Evolutionary conservation across 1,284 basidiomycete species (phyloP), one percentile per base, ranked within the genome.

Genomic region (Irpex sp.): DNA sequence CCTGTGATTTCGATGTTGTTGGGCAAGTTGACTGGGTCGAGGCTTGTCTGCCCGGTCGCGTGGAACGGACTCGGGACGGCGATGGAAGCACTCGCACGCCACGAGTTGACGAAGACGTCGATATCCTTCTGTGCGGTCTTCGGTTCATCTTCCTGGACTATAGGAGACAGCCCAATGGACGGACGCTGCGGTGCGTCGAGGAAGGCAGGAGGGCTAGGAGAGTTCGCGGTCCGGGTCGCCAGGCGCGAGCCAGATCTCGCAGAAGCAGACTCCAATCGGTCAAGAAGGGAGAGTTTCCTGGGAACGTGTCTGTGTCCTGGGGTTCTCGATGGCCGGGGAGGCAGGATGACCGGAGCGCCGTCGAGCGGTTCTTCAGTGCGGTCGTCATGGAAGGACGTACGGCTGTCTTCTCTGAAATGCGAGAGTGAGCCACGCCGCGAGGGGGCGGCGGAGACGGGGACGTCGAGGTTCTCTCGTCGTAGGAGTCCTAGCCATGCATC

Each of bases 211-310:
- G 72, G 71, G 55, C 72, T 74, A 11, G 67, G 69, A 8, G 73
- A 70, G 9, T 71, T 71, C 50, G 63, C 64, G 33, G 67, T 65
- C 8, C 70, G 69, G 37, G 68, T 67, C 8, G 64, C 61, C 8
- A 70, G 63, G 61, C 61, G 72, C 26, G 70, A 67, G 26, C 74
- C 75, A 21, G 61, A 61, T 33, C 76, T 76, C 31, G 72, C 66
- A 7, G 79, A 80, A 15, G 74, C 63, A 3, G 73, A 64, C 63
- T 89, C 88, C 57, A 85, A 79, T 55, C 84, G 80, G 67, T 90
- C 87, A 2, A 90, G 78, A 11, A 91, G 79, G 1, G 89, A 89
- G 11, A 91, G 77, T 68, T 88, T 89, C 67, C 79, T 80, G 5
- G 88, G 89, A 39, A 83, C 75, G 73, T 87, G 85, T 36, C 83